phyloP scores from a whole-genome alignment of 2,329 filamentous ascomycete species.

The Cladophialophora immunda region DNA sequence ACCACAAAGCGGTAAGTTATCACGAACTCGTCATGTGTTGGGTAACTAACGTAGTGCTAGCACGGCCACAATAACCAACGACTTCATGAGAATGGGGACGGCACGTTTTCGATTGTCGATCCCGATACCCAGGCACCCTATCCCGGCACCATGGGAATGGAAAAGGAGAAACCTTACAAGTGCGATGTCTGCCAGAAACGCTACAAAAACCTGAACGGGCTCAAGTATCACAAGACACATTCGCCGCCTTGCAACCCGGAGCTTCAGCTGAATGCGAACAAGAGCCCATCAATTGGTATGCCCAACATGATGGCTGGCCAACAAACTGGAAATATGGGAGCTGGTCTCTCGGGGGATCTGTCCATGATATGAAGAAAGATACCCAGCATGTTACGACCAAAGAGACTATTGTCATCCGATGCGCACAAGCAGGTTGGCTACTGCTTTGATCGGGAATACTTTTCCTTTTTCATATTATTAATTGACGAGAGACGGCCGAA shows the following conservation, averaged over 20 bases:
- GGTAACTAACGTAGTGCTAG: conserved; percentile 48
- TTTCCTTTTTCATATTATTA: conserved; percentile 27
- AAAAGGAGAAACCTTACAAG: conserved; percentile 98
- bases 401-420: conserved; percentile 21
- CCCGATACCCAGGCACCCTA: conserved; percentile 94
- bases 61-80: conserved; percentile 98
- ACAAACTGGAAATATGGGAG: conserved; percentile 58
- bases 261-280: conserved; percentile 65
- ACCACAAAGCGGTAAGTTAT: conserved; percentile 71
- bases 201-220: conserved; percentile 97
- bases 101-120: conserved; percentile 97
- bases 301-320: conserved; percentile 45
- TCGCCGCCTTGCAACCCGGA: conserved; percentile 91
- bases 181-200: conserved; percentile 97
- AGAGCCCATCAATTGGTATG: conserved; percentile 32
- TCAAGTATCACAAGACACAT: conserved; percentile 92
- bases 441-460: conserved; percentile 7
- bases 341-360: conserved; percentile 53
- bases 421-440: conserved; percentile 9
- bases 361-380: conserved; percentile 26
- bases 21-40: background rate
- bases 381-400: conserved; percentile 15
- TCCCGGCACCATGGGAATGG: conserved; percentile 97
- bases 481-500: conserved; percentile 30
- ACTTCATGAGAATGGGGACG: conserved; percentile 94